Evolutionary conservation across 768 basidiomycete genomes (phyloP).

Genomic region (Clavulina sp.): DNA sequence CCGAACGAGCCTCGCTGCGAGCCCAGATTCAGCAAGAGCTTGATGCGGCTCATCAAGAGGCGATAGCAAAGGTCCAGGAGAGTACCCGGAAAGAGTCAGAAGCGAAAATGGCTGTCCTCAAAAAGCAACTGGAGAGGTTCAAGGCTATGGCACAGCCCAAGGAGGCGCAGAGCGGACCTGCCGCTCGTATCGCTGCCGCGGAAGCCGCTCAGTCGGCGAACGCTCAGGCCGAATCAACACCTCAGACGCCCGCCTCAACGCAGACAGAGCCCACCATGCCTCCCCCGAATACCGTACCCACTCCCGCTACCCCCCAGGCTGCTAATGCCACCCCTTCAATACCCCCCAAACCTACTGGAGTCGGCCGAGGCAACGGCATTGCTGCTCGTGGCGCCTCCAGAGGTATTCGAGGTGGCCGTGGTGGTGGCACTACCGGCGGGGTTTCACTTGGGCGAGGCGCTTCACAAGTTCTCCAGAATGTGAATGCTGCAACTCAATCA

Average conservation of each 20-base stretch:
- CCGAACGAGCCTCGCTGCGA: not conserved
- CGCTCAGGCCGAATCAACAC: not conserved
- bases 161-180: not conserved
- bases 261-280: no score
- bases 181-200: not conserved
- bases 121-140: constrained; percentile 1
- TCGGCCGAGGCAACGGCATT: no score
- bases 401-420: not conserved
- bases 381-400: not conserved
- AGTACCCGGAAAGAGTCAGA: constrained; percentile 40
- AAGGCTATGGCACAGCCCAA: not conserved
- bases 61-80: constrained; percentile 17
- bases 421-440: not conserved
- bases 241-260: no score
- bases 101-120: constrained; percentile 31
- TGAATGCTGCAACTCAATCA: not conserved
- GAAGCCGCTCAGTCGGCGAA: not conserved
- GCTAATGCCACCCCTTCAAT: no score
- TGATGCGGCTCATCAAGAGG: constrained; percentile 8
- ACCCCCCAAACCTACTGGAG: no score
- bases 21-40: not conserved
- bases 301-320: no score
- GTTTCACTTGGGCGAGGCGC: not conserved
- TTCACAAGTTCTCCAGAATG: not conserved
- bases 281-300: no score